Base-by-base conservation (phyloP, 2,329 filamentous ascomycete genomes). In the Colletotrichum sp. region DNA sequence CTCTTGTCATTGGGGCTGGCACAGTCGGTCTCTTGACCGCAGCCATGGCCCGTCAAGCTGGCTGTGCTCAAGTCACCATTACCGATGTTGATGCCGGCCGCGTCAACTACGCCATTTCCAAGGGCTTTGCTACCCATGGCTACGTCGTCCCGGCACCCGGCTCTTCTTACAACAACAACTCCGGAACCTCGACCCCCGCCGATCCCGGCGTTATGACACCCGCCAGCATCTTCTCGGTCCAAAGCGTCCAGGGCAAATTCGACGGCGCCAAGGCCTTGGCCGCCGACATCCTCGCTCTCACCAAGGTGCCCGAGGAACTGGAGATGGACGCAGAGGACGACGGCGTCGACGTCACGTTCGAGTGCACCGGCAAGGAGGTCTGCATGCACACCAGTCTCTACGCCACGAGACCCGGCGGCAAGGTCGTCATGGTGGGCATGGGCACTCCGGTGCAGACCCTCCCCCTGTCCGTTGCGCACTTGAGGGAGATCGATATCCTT, bases 341-440 rank as follows among this genome's bases (percentile, higher is more conserved):
- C 2, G 93, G 94, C 63, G 90, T 95, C 4, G 93, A 95, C 80
- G 84, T 93, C 7, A 91, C 93, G 1, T 95, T 95, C 78, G 94
- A 96, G 84, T 95, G 94, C 81, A 95, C 94, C 0, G 94, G 94
- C 32, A 94, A 95, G 76, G 93, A 94, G 77, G 88, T 90, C 1
- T 95, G 94, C 82, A 92, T 95, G 85, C 94, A 95, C 82, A 93
- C 93, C 3, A 90, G 92, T n/a, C 91, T 96, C 24, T 95, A 94
- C 79, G 93, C 93, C 5, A 93, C 93, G 12, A 89, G 89, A 74
- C 89, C 94, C 0, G 94, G 94, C 30, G 94, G 94, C 21, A 93
- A 93, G 79, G 88, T 95, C 65, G 89, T 96, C 83, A 92, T 96
- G 83, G 93, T 96, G 28, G 94, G 94, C 69, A 96, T 96, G 94